phyloP scores from a whole-genome alignment of 176 grass and related monocot species.

The Hsuehochloa calcarea region DNA sequence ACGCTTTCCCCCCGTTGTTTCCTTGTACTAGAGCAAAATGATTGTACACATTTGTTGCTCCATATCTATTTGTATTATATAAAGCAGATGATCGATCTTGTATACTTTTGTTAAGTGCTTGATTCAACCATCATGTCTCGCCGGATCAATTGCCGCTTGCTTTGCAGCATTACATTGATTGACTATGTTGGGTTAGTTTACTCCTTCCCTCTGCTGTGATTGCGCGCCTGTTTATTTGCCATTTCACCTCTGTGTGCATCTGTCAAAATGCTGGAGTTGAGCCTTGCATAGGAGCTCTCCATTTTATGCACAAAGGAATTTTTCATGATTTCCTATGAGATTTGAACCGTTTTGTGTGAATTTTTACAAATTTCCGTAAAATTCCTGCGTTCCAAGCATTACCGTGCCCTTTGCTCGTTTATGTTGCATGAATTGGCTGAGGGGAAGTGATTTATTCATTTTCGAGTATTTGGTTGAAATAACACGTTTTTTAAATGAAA shows the following conservation, averaged over 20 bases:
- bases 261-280: background rate
- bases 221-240: background rate
- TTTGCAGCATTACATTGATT: background rate
- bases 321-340: background rate
- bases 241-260: background rate
- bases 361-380: background rate
- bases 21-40: slow-evolving; percentile 17
- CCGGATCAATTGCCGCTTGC: background rate
- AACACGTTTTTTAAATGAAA: too few species aligned
- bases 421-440: background rate
- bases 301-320: background rate
- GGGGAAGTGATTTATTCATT: too few species aligned
- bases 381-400: background rate
- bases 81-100: background rate
- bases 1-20: background rate
- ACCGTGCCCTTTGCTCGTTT: background rate
- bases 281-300: background rate
- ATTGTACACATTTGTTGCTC: slow-evolving; percentile 18
- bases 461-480: too few species aligned
- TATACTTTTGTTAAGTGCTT: slow-evolving; percentile 4
- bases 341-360: background rate
- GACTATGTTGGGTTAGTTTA: background rate
- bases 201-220: background rate
- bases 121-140: background rate
- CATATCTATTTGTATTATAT: slow-evolving; percentile 4